Base-by-base conservation (phyloP, 2,329 filamentous ascomycete species). In the Neonectria faginata region DNA sequence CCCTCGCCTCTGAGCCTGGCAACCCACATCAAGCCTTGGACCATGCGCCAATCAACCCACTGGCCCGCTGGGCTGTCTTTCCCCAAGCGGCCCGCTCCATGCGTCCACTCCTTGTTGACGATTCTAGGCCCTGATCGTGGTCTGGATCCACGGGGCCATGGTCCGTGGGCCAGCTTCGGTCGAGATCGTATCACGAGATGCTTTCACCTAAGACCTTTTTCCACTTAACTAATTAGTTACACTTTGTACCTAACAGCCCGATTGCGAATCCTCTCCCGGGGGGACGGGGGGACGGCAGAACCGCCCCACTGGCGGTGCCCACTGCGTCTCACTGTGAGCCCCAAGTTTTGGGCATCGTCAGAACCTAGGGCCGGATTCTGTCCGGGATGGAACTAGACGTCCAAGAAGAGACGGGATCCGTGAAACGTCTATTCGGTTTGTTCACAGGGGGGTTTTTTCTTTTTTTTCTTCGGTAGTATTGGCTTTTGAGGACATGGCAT, bases 141-240 rank as follows among this genome's bases (percentile, higher is more conserved):
- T 42, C 18, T 12, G 44, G 42, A 31, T 12, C 54, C 47, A 20
- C 29, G 50, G 50, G 41, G 16, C 18, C 20, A 20, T 60, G 50
- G 41, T 57, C 64, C 53, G 47, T 55, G 45, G 51, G 58, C 31
- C 53, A 44, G 11, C n/a, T 20, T 22, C 33, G 16, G 25, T 45
- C 47, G 47, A 57, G 60, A 70, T 72, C 57, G 36, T 54, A 74
- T 74, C 69, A 74, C 70, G 70, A 74, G 62, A 74, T 72, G 64
- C 61, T 67, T 73, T 73, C 69, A 74, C 70, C 63, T 73, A 42
- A 42, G 39, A 20, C 45, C 12, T 44, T 27, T n/a, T 44, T 27
- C 33, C 53, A 41, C 44, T 31, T 22, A 29, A 9, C 9, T 29
- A 29, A 9, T 10, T 29, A 25, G 25, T 29, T 29, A 10, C n/a